phyloP scores from a whole-genome alignment of 768 basidiomycete genomes.

The Arthromyces matolae region DNA sequence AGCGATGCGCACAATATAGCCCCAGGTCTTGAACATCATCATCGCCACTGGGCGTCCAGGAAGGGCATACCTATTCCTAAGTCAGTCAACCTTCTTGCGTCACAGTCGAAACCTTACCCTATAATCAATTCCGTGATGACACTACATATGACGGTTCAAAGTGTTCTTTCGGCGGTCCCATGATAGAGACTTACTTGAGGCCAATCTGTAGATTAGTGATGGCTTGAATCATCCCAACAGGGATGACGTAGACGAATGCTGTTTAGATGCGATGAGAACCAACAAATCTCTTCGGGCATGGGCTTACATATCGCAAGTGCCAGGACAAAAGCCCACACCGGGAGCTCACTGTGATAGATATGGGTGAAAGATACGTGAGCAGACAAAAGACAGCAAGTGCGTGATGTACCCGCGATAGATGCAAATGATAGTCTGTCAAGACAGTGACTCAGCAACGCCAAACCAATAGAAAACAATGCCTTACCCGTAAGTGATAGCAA shows the following conservation, averaged over 20 bases:
- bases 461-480: not conserved
- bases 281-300: not conserved
- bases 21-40: slow-evolving; percentile 82
- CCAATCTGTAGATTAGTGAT: slow-evolving; percentile 80
- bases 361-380: too few relatives aligned
- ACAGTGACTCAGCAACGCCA: not conserved
- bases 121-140: slow-evolving; percentile 81
- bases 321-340: slow-evolving; percentile 55
- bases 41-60: slow-evolving; percentile 77
- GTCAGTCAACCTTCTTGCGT: not conserved
- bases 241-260: slow-evolving; percentile 66
- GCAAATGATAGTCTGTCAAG: slow-evolving; percentile 61
- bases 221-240: slow-evolving; percentile 61
- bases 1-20: slow-evolving; percentile 43
- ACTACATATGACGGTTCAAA: slow-evolving; percentile 35
- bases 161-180: not conserved
- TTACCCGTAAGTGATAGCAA: slow-evolving; percentile 72
- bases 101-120: slow-evolving; percentile 53
- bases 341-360: slow-evolving; percentile 36
- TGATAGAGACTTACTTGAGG: slow-evolving; percentile 32
- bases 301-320: slow-evolving; percentile 54
- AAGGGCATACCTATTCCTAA: slow-evolving; percentile 50
- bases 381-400: too few relatives aligned
- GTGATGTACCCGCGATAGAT: slow-evolving; percentile 48
- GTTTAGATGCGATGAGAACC: slow-evolving; percentile 18